A percentile compares a stretch with the other conserved stretches of the same genome.
phyloP scores from a whole-genome alignment of 2,329 filamentous ascomycete genomes.

The Cordyceps javanica region DNA sequence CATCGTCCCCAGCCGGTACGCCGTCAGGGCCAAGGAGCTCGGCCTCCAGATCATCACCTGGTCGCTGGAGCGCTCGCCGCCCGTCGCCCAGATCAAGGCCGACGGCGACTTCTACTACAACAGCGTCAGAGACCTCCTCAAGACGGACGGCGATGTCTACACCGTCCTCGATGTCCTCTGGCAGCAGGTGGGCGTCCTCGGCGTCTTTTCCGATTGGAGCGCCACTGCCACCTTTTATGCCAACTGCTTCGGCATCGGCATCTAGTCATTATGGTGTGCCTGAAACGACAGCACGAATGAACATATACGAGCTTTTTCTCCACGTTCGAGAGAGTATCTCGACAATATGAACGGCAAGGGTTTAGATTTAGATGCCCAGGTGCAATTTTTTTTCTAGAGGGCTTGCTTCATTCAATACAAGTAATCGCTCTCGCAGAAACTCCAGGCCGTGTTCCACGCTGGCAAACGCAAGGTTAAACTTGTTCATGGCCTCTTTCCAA shows the following conservation, averaged over 20 bases:
- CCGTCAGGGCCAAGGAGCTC: constrained; percentile 51
- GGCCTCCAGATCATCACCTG: constrained; percentile 62
- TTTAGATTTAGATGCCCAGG: not conserved
- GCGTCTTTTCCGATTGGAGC: constrained; percentile 65
- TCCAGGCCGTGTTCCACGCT: not conserved
- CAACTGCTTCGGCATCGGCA: constrained; percentile 52
- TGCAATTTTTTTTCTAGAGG: too few relatives aligned
- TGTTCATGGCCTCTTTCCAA: constrained; percentile 17
- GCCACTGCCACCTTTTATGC: constrained; percentile 65
- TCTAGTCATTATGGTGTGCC: not conserved
- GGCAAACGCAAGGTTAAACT: constrained; percentile 18
- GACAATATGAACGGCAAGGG: not conserved
- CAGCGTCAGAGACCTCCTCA: constrained; percentile 46
- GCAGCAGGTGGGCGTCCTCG: constrained; percentile 52
- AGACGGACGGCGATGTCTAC: constrained; percentile 61
- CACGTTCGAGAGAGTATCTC: not conserved
- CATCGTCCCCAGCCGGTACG: constrained; percentile 59
- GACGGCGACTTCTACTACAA: constrained; percentile 50
- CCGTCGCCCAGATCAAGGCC: constrained; percentile 41
- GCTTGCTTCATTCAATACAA: too few relatives aligned
- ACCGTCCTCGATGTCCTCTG: constrained; percentile 59
- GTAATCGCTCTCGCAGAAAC: too few relatives aligned
- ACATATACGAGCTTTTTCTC: not conserved
- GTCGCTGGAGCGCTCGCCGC: constrained; percentile 61
- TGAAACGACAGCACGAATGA: not conserved